phyloP scores from a whole-genome alignment of 2,329 filamentous ascomycete genomes.

The Penicillium sp. region DNA sequence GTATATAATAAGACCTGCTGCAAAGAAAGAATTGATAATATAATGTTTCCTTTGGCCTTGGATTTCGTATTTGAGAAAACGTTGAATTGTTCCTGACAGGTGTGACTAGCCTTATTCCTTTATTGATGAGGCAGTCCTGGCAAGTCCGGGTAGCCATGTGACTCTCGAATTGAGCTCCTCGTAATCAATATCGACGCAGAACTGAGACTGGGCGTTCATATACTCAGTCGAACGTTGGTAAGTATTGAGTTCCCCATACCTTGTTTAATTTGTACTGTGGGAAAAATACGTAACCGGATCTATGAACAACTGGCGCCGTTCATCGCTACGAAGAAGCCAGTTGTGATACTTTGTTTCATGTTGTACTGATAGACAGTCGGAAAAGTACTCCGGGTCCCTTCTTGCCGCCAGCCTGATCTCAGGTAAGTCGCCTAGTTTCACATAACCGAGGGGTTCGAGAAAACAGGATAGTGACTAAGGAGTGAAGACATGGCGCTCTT shows the following conservation, averaged over 20 bases:
- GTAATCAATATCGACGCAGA: no score
- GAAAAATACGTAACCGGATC: neutral
- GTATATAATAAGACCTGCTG: neutral
- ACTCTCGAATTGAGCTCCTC: no score
- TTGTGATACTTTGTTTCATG: neutral
- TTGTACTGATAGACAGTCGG: neutral
- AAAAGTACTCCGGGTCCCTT: neutral
- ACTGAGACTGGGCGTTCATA: no score
- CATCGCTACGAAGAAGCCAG: neutral
- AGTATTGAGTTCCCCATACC: no score
- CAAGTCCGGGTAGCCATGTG: no score
- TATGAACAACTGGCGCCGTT: neutral
- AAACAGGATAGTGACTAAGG: neutral
- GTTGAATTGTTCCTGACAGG: neutral
- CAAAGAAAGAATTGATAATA: neutral
- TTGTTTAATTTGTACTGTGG: no score
- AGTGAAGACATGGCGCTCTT: neutral
- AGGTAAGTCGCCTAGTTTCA: neutral
- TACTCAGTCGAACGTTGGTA: no score
- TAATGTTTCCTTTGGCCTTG: neutral
- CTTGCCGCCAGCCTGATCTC: neutral
- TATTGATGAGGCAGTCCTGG: no score
- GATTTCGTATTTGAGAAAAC: neutral
- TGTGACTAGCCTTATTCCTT: no score
- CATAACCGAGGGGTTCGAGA: neutral